Evolutionary conservation across 306 rosid genomes (phyloP).

Genomic region (Leucaena leucocephala): DNA sequence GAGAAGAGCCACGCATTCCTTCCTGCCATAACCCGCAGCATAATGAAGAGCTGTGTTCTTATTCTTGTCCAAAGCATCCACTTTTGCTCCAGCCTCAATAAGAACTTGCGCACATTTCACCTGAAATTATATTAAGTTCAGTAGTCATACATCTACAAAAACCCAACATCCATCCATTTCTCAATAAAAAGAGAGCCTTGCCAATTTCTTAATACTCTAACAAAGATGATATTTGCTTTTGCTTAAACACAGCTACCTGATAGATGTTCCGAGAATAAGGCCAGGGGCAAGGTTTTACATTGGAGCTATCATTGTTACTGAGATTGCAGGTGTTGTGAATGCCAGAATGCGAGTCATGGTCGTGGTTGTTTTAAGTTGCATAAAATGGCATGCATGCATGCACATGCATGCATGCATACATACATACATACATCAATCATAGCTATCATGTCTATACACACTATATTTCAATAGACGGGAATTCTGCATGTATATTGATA

Average conservation of each 20-base stretch:
- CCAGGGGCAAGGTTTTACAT: neutral
- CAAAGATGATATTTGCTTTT: neutral
- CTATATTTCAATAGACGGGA: neutral
- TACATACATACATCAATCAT: too few species aligned
- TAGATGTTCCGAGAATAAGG: neutral
- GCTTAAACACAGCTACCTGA: neutral
- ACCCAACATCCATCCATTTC: too few species aligned
- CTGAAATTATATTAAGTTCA: slow-evolving; percentile 48
- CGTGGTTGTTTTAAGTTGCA: neutral
- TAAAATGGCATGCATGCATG: neutral
- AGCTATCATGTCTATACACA: neutral
- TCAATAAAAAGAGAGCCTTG: slow-evolving; percentile 4
- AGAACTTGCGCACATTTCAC: slow-evolving; percentile 95
- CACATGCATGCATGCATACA: too few species aligned
- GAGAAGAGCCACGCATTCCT: slow-evolving; percentile 94
- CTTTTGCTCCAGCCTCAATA: slow-evolving; percentile 94
- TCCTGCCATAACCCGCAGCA: slow-evolving; percentile 99
- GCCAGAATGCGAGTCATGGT: neutral
- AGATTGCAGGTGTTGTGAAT: neutral
- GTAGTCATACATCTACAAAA: neutral
- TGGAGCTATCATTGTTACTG: neutral
- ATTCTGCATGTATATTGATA: neutral
- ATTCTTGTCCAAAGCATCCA: slow-evolving; percentile 92
- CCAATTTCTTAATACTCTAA: slow-evolving; percentile 7
- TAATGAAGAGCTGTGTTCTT: slow-evolving; percentile 98